Evolutionary conservation across 257 asterid species (phyloP).

Genomic region (Capsicum rhomboideum): DNA sequence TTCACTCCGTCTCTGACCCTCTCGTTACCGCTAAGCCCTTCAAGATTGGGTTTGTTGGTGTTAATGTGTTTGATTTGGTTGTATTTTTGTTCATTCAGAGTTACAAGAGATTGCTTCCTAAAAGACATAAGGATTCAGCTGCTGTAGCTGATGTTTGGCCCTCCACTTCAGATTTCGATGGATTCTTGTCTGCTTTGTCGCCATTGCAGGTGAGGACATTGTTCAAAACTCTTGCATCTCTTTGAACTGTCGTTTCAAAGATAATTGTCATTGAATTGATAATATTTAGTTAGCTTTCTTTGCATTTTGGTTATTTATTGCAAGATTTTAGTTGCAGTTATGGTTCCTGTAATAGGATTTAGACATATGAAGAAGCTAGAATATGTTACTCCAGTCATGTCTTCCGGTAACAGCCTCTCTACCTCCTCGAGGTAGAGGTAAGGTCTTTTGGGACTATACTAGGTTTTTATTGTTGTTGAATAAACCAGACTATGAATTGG

Average conservation of each 20-base stretch:
- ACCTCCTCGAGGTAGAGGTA: too few relatives aligned
- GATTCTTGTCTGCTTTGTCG: slow-evolving; percentile 69
- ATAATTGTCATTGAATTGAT: not conserved
- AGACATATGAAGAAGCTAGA: not conserved
- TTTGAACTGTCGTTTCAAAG: not conserved
- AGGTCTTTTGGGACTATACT: too few relatives aligned
- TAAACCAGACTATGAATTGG: too few relatives aligned
- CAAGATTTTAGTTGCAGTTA: not conserved
- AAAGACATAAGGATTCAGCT: slow-evolving; percentile 83
- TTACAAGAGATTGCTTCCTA: slow-evolving; percentile 81
- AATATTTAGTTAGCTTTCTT: not conserved
- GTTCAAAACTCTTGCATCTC: not conserved
- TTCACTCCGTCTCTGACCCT: slow-evolving; percentile 55
- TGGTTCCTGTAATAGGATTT: not conserved
- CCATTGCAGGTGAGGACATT: slow-evolving; percentile 58
- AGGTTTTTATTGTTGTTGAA: too few relatives aligned
- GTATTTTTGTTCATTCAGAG: slow-evolving; percentile 67
- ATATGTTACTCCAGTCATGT: too few relatives aligned
- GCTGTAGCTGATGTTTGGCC: slow-evolving; percentile 96
- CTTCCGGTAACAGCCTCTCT: too few relatives aligned
- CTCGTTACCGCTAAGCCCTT: slow-evolving; percentile 32
- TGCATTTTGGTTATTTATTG: not conserved
- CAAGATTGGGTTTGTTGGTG: slow-evolving; percentile 54
- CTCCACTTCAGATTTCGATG: slow-evolving; percentile 82
- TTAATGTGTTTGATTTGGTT: slow-evolving; percentile 69